A percentile compares a stretch with the other conserved stretches of the same genome.
These are phyloP conservation scores for Meredithiella fracta DNA, from an alignment of 2,329 filamentous ascomycete genomes.

Conservation along the genomic window DNA sequence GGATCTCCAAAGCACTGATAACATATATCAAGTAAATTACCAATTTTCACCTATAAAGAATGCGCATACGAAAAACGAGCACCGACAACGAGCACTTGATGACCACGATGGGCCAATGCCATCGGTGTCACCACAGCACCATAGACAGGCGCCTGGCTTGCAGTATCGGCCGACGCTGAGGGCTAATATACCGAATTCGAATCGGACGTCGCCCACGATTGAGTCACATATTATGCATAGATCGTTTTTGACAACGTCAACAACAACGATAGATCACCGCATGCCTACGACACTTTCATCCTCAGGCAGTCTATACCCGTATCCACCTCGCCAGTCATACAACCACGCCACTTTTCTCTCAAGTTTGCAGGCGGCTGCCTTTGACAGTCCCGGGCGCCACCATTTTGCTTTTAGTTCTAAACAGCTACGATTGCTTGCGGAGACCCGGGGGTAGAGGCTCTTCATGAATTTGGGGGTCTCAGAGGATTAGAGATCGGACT, in stretches of 20 bases:
- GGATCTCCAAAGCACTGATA: background rate
- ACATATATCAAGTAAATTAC: background rate
- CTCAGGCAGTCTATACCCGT: background rate
- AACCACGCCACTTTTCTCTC: slow-evolving; percentile 4
- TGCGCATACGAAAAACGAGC: background rate
- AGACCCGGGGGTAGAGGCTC: slow-evolving; percentile 32
- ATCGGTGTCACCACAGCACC: background rate
- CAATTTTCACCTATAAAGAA: background rate
- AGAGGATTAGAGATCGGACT: slow-evolving; percentile 35
- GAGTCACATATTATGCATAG: slow-evolving; percentile 1
- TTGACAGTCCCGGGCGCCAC: slow-evolving; percentile 19
- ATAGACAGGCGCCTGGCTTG: background rate
- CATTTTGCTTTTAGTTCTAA: slow-evolving; percentile 37
- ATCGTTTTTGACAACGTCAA: background rate
- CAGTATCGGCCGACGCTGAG: background rate
- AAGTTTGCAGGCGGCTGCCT: slow-evolving; percentile 8
- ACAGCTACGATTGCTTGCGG: slow-evolving; percentile 36
- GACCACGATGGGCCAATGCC: background rate
- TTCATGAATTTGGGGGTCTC: slow-evolving; percentile 36
- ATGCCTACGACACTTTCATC: background rate
- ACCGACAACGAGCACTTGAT: background rate
- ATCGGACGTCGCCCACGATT: background rate
- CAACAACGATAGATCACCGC: background rate
- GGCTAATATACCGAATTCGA: background rate
- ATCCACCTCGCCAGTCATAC: background rate